phyloP scores from a whole-genome alignment of 345 rosid species.

The Linum trigynum region DNA sequence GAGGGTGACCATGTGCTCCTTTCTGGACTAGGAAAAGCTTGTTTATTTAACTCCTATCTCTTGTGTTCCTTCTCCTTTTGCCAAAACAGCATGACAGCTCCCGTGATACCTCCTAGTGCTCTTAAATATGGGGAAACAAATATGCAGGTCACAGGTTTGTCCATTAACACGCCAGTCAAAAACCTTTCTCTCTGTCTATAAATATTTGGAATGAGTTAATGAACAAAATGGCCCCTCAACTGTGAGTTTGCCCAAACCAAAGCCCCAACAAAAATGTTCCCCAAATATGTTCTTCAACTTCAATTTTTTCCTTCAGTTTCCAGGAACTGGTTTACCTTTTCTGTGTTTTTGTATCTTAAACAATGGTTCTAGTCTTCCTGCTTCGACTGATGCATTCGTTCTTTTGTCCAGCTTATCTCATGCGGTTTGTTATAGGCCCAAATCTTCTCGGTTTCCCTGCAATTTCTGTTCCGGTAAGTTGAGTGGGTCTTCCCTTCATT shows the following conservation, averaged over 20 bases:
- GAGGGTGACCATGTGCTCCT: too few relatives aligned
- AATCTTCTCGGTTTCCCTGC: constrained; percentile 86
- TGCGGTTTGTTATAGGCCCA: constrained; percentile 53
- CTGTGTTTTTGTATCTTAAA: too few relatives aligned
- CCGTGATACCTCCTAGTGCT: constrained; percentile 58
- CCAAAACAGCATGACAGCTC: constrained; percentile 73
- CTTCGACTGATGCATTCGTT: not conserved
- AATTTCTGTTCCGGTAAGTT: constrained; percentile 67
- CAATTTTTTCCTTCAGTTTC: too few relatives aligned
- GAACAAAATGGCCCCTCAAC: not conserved
- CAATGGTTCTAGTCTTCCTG: not conserved
- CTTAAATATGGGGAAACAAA: constrained; percentile 69
- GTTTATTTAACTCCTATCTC: too few relatives aligned
- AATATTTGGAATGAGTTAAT: not conserved
- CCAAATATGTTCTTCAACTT: too few relatives aligned
- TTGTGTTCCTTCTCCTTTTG: not conserved
- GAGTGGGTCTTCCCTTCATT: too few relatives aligned
- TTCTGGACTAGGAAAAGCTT: too few relatives aligned
- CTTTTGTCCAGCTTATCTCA: constrained; percentile 47
- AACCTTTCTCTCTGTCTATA: not conserved
- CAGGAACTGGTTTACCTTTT: too few relatives aligned
- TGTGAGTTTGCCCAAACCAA: too few relatives aligned
- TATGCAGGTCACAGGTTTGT: constrained; percentile 57
- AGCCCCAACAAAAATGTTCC: too few relatives aligned
- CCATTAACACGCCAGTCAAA: not conserved